These are phyloP conservation scores for Erysimum pusillum DNA, from an alignment of 441 rosid species.

Conservation along the genomic window DNA sequence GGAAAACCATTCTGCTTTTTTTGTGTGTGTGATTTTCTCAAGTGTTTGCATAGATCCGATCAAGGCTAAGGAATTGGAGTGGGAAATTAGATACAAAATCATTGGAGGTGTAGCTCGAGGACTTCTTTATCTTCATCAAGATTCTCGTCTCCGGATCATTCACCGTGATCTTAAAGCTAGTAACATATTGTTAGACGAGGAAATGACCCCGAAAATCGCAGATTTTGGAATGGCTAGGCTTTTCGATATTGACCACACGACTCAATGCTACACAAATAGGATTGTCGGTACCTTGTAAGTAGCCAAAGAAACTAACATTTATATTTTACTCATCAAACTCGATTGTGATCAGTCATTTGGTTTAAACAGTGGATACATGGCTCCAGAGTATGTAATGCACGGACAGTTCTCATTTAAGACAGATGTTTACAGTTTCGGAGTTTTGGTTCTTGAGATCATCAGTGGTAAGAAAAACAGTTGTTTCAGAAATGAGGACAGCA, in stretches of 20 bases:
- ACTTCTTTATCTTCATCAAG: conserved; percentile 59
- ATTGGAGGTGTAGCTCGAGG: conserved; percentile 61
- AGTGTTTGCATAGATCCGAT: conserved; percentile 46
- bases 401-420: conserved; percentile 62
- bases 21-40: conserved; percentile 1
- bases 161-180: conserved; percentile 59
- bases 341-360: conserved; percentile 18
- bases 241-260: conserved; percentile 47
- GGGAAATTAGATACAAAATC: conserved; percentile 54
- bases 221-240: conserved; percentile 60
- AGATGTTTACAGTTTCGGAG: conserved; percentile 60
- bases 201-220: conserved; percentile 54
- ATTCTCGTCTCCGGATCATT: conserved; percentile 54
- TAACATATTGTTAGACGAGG: conserved; percentile 51
- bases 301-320: not conserved
- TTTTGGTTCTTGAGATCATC: conserved; percentile 58
- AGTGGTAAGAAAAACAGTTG: conserved; percentile 52
- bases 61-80: conserved; percentile 46
- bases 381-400: conserved; percentile 57
- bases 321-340: conserved; percentile 10
- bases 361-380: conserved; percentile 60
- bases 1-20: not conserved
- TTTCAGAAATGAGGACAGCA: conserved; percentile 44
- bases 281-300: conserved; percentile 63
- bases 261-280: conserved; percentile 48